phyloP scores from a whole-genome alignment of 495 filamentous ascomycete species.

The Lasiosphaeriaceae sp. region DNA sequence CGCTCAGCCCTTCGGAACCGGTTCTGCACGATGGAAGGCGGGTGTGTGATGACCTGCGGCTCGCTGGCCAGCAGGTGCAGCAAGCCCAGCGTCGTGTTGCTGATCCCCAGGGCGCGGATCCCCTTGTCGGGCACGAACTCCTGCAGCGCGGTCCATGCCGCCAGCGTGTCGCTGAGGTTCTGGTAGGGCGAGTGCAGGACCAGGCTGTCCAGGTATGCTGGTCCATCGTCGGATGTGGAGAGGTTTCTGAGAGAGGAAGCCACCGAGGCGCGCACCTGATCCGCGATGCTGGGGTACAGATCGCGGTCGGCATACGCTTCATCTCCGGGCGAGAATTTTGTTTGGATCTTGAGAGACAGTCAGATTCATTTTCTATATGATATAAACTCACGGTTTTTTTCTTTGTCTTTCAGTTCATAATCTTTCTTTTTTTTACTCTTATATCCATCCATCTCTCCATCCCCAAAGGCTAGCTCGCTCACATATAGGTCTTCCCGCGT shows the following conservation, averaged over 20 bases:
- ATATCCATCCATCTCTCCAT: no score
- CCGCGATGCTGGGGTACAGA: slow-evolving; percentile 46
- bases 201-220: slow-evolving; percentile 65
- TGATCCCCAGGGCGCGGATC: slow-evolving; percentile 68
- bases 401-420: no score
- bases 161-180: slow-evolving; percentile 53
- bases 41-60: slow-evolving; percentile 27
- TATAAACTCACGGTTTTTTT: no score
- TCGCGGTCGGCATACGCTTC: slow-evolving; percentile 57
- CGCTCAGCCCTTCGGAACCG: slow-evolving; percentile 61
- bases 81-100: slow-evolving; percentile 57
- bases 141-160: slow-evolving; percentile 62
- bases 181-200: slow-evolving; percentile 68
- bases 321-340: slow-evolving; percentile 66
- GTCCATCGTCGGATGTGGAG: slow-evolving; percentile 23
- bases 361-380: no score
- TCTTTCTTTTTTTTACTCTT: no score
- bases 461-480: slow-evolving; percentile 48
- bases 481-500: slow-evolving; percentile 55
- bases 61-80: slow-evolving; percentile 43
- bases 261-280: slow-evolving; percentile 65
- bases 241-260: slow-evolving; percentile 67
- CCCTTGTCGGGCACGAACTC: slow-evolving; percentile 54
- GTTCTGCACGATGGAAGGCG: slow-evolving; percentile 65
- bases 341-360: slow-evolving; percentile 58